Conservation (phyloP, 2,329 filamentous ascomycete genomes). For the Chrysoporthe puriensis region DNA sequence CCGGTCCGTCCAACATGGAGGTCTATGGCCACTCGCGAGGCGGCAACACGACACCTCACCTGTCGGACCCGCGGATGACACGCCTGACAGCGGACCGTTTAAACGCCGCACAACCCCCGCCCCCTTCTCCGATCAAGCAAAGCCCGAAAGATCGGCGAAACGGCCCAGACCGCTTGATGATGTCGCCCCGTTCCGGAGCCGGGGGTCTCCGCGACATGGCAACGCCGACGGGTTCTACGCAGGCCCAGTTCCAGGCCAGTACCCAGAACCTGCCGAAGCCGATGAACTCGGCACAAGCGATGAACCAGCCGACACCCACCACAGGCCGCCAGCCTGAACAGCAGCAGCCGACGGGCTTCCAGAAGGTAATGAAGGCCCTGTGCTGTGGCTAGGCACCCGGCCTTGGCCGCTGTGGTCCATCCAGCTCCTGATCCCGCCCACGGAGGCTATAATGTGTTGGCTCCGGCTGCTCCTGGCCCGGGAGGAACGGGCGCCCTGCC, state of each 20-base stretch:
- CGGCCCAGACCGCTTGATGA: slow-evolving; percentile 72
- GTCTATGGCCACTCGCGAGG: slow-evolving; percentile 74
- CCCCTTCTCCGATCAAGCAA: slow-evolving; percentile 82
- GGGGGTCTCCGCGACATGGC: slow-evolving; percentile 75
- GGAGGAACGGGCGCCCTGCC: slow-evolving; percentile 13
- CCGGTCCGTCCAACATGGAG: slow-evolving; percentile 83
- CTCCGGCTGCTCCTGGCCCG: slow-evolving; percentile 9
- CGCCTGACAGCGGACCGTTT: slow-evolving; percentile 81
- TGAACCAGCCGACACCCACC: slow-evolving; percentile 60
- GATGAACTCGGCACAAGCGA: slow-evolving; percentile 62
- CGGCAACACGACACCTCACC: slow-evolving; percentile 67
- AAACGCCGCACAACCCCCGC: slow-evolving; percentile 91
- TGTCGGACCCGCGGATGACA: slow-evolving; percentile 54
- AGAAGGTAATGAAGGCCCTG: slow-evolving; percentile 90
- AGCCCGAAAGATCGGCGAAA: slow-evolving; percentile 78
- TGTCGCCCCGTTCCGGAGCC: slow-evolving; percentile 77
- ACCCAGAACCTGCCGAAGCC: slow-evolving; percentile 79
- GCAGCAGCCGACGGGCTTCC: slow-evolving; percentile 77
- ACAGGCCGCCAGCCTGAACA: slow-evolving; percentile 61
- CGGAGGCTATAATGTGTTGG: slow-evolving; percentile 19
- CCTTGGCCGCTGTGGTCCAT: slow-evolving; percentile 30
- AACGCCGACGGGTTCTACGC: slow-evolving; percentile 87
- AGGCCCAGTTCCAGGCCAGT: slow-evolving; percentile 96
- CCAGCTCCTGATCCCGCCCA: slow-evolving; percentile 11
- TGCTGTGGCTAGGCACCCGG: slow-evolving; percentile 74